These are phyloP conservation scores for Bolboschoenoplectus hybrid DNA, from an alignment of 202 grass and related monocot genomes.

Conservation along the genomic window DNA sequence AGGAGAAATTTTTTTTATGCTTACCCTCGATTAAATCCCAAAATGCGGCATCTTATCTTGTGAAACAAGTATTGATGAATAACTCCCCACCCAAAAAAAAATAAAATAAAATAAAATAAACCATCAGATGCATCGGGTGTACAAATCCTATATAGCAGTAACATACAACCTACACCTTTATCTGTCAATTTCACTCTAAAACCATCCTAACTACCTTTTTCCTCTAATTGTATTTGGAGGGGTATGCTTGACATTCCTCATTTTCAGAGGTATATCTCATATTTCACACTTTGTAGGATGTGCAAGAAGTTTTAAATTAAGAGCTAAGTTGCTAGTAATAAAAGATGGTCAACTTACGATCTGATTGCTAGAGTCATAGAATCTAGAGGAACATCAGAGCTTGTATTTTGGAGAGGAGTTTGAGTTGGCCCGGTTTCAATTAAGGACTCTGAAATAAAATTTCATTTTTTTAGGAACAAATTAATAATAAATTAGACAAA, in stretches of 20 bases:
- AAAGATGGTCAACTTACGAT: constrained; percentile 46
- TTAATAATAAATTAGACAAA: background rate
- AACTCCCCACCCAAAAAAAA: background rate
- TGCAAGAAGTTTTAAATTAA: background rate
- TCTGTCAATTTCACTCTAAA: background rate
- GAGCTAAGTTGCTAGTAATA: background rate
- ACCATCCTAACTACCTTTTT: background rate
- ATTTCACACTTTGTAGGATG: constrained; percentile 22
- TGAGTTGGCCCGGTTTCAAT: constrained; percentile 80
- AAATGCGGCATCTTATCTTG: background rate
- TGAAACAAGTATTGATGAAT: constrained; percentile 15
- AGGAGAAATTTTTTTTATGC: constrained; percentile 15
- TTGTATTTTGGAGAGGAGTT: constrained; percentile 49
- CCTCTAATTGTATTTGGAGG: background rate
- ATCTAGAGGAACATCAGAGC: constrained; percentile 42
- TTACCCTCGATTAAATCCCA: constrained; percentile 29
- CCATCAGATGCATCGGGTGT: background rate
- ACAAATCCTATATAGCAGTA: background rate
- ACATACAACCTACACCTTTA: background rate
- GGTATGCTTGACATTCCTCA: background rate
- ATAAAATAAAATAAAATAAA: background rate
- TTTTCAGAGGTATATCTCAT: background rate
- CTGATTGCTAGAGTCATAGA: constrained; percentile 64
- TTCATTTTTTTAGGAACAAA: constrained; percentile 25
- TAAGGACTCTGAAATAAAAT: constrained; percentile 57